Evolutionary conservation across 768 basidiomycete species (phyloP), one percentile per base, ranked within the genome.

Genomic region (Mycena epipterygia): DNA sequence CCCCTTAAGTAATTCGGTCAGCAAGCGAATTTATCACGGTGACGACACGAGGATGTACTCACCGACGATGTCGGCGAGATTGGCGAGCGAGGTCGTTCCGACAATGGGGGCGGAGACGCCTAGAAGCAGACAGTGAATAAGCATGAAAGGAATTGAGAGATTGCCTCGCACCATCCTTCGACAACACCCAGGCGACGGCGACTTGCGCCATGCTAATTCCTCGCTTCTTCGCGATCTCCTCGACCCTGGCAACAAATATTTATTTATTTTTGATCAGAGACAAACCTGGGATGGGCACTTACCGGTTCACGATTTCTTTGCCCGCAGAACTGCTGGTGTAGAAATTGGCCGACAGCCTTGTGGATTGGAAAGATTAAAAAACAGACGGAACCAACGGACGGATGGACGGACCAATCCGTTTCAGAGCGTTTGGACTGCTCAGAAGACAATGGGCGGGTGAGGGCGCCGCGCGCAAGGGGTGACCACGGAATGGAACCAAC

Each of bases 401-500:
- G 51, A 46, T n/a, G 44, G n/a, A 46, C 44, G 21, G 51, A 52
- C 51, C 29, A 30, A 35, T 57, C 55, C 23, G 55, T 37, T 25
- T 35, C 35, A 23, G 33, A 35, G 33, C 35, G 55, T 27, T 37
- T 57, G n/a, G 55, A 19, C 44, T 48, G 29, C 32, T 48, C 8
- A 2, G 8, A 14, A 21, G 17, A 11, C 39, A 61, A 21, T 19
- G 63, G 63, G 21, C 63, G 63, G 14, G 63, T 42, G 27, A 64
- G 52, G 35, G 52, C 51, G 1, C 63, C 63, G 17, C 63, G 51
- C 21, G 61, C 61, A 16, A 62, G 46, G n/a, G 61, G 49, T 5
- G 61, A 62, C 61, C 61, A 62, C 16, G 61, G 61, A 39, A 62
- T 49, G 1, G 61, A 3, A 7, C 61, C 48, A 14, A 64, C 63